Conservation (phyloP, 169 alveolate genomes). For the Hammondia hammondi region DNA sequence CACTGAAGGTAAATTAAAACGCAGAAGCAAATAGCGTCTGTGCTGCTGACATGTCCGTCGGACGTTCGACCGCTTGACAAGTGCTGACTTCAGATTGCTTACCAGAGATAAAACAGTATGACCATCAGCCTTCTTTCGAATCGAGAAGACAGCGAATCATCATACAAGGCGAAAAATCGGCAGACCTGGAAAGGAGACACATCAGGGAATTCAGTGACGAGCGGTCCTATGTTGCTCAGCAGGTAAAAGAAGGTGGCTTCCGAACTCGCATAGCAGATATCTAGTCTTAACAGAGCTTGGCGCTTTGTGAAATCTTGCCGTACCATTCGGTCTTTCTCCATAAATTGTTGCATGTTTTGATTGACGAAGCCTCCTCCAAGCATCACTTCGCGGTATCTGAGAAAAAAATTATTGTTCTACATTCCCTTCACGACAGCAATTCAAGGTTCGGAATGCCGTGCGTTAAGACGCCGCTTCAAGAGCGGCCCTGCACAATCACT, state of each 20-base stretch:
- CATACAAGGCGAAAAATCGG: slow-evolving; percentile 23
- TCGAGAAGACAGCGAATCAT: neutral
- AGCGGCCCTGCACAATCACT: too few relatives aligned
- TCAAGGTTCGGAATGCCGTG: too few relatives aligned
- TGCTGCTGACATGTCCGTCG: neutral
- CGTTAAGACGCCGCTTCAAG: too few relatives aligned
- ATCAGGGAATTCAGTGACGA: neutral
- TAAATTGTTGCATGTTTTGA: slow-evolving; percentile 80
- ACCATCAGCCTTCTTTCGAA: slow-evolving; percentile 36
- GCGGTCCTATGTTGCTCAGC: neutral
- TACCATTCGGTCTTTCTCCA: slow-evolving; percentile 89
- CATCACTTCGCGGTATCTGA: slow-evolving; percentile 85
- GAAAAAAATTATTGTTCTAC: neutral
- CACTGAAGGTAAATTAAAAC: neutral
- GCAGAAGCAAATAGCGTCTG: neutral
- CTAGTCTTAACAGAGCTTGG: neutral
- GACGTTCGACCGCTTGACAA: neutral
- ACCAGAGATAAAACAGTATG: slow-evolving; percentile 29
- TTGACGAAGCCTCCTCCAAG: slow-evolving; percentile 90
- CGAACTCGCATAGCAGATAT: too few relatives aligned
- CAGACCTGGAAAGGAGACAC: slow-evolving; percentile 13
- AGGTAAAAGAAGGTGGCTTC: neutral
- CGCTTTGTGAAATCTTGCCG: slow-evolving; percentile 13
- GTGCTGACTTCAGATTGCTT: neutral
- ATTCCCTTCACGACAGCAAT: neutral